Evolutionary conservation across 164 flowering plant species (phyloP).

Genomic region (Berberis thunbergii): DNA sequence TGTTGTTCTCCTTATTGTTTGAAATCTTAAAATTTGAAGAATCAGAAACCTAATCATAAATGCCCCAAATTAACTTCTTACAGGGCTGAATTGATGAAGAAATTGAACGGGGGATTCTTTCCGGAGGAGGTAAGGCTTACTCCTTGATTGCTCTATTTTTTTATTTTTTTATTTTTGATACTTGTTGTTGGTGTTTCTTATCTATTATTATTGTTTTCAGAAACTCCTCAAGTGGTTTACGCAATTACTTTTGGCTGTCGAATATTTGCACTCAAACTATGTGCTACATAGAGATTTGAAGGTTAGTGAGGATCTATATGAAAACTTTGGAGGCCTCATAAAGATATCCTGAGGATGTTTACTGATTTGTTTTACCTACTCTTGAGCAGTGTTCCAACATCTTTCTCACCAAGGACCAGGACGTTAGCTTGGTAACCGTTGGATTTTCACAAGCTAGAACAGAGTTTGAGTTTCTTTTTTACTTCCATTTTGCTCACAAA

Average conservation of each 20-base stretch:
- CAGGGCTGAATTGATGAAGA: slow-evolving; percentile 97
- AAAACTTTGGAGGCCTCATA: neutral
- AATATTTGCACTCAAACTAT: slow-evolving; percentile 81
- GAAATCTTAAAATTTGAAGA: too few relatives aligned
- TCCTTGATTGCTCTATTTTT: slow-evolving; percentile 1
- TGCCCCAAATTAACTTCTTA: neutral
- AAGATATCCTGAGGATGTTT: neutral
- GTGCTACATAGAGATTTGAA: slow-evolving; percentile 93
- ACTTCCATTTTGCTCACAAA: neutral
- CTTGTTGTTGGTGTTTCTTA: slow-evolving; percentile 1
- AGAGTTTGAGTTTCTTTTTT: neutral
- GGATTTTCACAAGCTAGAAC: neutral
- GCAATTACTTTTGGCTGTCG: slow-evolving; percentile 85
- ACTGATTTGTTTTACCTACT: slow-evolving; percentile 11
- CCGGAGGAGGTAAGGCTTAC: slow-evolving; percentile 75
- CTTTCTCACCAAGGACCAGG: slow-evolving; percentile 92
- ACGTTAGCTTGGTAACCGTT: slow-evolving; percentile 76
- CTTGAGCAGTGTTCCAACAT: slow-evolving; percentile 88
- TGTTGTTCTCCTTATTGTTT: too few relatives aligned
- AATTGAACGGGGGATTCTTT: slow-evolving; percentile 65
- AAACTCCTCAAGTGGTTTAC: slow-evolving; percentile 96
- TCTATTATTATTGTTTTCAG: slow-evolving; percentile 30
- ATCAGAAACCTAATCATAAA: too few relatives aligned
- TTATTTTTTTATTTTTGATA: too few relatives aligned
- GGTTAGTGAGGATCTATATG: slow-evolving; percentile 24